Conservation (phyloP, 1,284 basidiomycete species). For the Fomitopsis schrenkii region DNA sequence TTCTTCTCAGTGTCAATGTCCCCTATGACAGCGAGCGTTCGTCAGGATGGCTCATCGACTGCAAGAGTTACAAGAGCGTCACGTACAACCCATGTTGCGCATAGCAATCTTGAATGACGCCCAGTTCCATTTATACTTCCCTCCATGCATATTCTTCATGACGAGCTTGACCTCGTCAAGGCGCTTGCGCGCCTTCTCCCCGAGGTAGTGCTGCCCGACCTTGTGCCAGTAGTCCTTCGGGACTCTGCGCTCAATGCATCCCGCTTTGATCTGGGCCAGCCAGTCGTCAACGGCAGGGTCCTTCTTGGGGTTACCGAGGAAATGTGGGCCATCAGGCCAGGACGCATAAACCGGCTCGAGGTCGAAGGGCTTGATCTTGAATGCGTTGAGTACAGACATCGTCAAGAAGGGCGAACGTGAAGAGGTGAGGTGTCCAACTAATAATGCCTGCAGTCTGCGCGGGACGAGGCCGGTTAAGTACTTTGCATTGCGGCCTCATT, state of each 20-base stretch:
- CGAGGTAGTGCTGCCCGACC: conserved; percentile 69
- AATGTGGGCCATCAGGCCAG: conserved; percentile 62
- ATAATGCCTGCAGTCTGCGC: not conserved
- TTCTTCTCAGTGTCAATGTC: conserved; percentile 51
- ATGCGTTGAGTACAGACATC: conserved; percentile 55
- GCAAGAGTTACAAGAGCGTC: not conserved
- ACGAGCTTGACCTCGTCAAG: conserved; percentile 67
- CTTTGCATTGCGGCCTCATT: not conserved
- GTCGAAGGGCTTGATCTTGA: conserved; percentile 72
- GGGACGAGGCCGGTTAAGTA: not conserved
- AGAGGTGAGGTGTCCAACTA: not conserved
- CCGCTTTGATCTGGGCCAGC: conserved; percentile 63
- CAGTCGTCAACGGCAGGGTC: conserved; percentile 65
- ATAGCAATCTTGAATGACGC: conserved; percentile 74
- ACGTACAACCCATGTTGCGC: conserved; percentile 75
- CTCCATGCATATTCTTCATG: conserved; percentile 66
- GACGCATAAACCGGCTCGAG: conserved; percentile 57
- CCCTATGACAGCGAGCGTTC: conserved; percentile 37
- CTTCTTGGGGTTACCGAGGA: conserved; percentile 62
- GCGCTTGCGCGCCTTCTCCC: conserved; percentile 55
- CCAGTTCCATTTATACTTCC: conserved; percentile 75
- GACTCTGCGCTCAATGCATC: conserved; percentile 57
- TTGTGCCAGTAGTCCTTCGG: conserved; percentile 78
- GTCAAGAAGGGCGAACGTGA: conserved; percentile 9
- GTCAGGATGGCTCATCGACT: not conserved